Percentiles rank a stretch among this genome's conserved stretches.
phyloP scores from a whole-genome alignment of 352 stramenopile species.

The Phytophthora citrophthora region DNA sequence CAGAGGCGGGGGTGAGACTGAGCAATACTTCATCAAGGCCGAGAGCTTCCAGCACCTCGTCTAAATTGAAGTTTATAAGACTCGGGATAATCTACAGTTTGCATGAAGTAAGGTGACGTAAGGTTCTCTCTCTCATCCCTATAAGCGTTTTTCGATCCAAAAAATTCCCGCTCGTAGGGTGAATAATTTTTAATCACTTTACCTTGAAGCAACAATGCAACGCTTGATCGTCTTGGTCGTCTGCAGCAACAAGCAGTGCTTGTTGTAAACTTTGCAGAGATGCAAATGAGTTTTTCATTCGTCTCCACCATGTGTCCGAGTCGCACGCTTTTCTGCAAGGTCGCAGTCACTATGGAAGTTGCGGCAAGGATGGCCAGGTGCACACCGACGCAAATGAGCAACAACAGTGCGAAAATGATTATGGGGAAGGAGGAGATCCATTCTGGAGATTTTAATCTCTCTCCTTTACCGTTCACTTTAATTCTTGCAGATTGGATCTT shows the following conservation, averaged over 20 bases:
- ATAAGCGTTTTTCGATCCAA: too few relatives aligned
- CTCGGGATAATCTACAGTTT: not conserved
- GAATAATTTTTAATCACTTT: too few relatives aligned
- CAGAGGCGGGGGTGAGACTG: conserved; percentile 22
- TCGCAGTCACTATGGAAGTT: too few relatives aligned
- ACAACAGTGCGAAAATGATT: conserved; percentile 5
- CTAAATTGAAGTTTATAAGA: conserved; percentile 11
- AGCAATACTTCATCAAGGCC: conserved; percentile 46
- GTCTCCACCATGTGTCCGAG: not conserved
- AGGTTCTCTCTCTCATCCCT: too few relatives aligned
- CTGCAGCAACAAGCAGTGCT: not conserved
- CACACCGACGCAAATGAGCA: not conserved
- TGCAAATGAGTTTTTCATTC: not conserved
- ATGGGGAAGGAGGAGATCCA: not conserved
- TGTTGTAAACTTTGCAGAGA: not conserved
- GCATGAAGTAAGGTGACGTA: not conserved
- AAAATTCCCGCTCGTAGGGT: too few relatives aligned
- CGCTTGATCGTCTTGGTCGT: not conserved
- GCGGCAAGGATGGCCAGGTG: too few relatives aligned
- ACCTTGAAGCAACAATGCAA: too few relatives aligned
- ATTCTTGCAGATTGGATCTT: too few relatives aligned
- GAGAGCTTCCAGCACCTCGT: conserved; percentile 58
- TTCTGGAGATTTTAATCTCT: not conserved
- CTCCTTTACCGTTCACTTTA: not conserved
- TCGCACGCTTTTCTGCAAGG: too few relatives aligned